These are phyloP conservation scores for Candida cerambycidarum DNA, from an alignment of 805 yeast species.

Conservation along the genomic window DNA sequence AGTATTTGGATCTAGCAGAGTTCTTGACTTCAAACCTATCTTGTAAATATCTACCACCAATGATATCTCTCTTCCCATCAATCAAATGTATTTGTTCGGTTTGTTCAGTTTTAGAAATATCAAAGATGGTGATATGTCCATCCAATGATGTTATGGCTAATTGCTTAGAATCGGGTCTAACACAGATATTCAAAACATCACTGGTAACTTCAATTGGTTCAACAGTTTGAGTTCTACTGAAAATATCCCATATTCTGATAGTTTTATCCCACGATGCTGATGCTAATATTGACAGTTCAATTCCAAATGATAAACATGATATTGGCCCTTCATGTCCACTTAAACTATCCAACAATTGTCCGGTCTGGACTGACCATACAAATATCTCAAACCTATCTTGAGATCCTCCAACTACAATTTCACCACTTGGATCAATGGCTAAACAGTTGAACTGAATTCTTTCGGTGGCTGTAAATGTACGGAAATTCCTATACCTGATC, in stretches of 20 bases:
- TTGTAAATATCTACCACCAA: slow-evolving; percentile 77
- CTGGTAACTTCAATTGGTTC: slow-evolving; percentile 87
- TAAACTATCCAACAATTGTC: slow-evolving; percentile 82
- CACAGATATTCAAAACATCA: slow-evolving; percentile 78
- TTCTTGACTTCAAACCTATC: slow-evolving; percentile 82
- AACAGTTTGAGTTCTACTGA: slow-evolving; percentile 79
- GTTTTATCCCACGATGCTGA: slow-evolving; percentile 97
- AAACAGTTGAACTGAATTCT: slow-evolving; percentile 83
- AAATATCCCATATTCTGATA: slow-evolving; percentile 88
- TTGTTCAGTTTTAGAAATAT: slow-evolving; percentile 77
- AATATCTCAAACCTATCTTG: slow-evolving; percentile 85
- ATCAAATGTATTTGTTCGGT: slow-evolving; percentile 79
- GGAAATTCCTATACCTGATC: slow-evolving; percentile 86
- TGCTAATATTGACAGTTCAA: slow-evolving; percentile 73
- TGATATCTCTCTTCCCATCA: slow-evolving; percentile 84
- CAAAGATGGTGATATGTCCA: slow-evolving; percentile 84
- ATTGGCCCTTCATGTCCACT: slow-evolving; percentile 97
- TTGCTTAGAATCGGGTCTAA: slow-evolving; percentile 92
- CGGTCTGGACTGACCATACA: slow-evolving; percentile 97
- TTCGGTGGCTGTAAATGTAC: slow-evolving; percentile 90
- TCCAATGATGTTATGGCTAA: slow-evolving; percentile 85
- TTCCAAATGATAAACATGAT: slow-evolving; percentile 81
- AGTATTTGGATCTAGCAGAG: slow-evolving; percentile 79
- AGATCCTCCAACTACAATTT: slow-evolving; percentile 93
- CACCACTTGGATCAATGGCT: slow-evolving; percentile 97